Conservation (phyloP, 2,329 filamentous ascomycete species). For the Clonostachys byssicola region DNA sequence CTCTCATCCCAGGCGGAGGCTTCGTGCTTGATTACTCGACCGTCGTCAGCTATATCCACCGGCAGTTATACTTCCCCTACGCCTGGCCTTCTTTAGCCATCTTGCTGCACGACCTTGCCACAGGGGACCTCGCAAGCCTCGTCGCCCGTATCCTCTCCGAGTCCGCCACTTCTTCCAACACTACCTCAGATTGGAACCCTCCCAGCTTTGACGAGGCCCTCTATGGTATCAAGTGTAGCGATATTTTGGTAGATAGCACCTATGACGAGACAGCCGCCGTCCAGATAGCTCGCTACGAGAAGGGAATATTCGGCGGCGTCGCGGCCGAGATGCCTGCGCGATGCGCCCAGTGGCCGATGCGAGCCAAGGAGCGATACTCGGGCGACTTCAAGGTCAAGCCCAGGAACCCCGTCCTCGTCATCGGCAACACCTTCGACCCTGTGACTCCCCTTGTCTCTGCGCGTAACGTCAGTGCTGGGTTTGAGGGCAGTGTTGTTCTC, state of each 20-base stretch:
- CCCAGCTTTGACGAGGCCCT: slow-evolving; percentile 1
- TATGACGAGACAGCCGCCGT: slow-evolving; percentile 1
- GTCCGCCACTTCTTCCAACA: background rate
- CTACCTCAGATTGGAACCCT: background rate
- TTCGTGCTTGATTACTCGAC: slow-evolving; percentile 14
- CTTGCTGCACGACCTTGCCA: slow-evolving; percentile 6
- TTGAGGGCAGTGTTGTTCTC: slow-evolving; percentile 31
- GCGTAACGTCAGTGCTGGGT: slow-evolving; percentile 24
- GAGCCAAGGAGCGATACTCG: slow-evolving; percentile 6
- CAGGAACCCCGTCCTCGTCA: slow-evolving; percentile 27
- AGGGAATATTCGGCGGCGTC: background rate
- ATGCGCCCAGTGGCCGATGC: slow-evolving; percentile 3
- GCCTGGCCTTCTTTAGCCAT: slow-evolving; percentile 8
- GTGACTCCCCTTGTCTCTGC: slow-evolving; percentile 36
- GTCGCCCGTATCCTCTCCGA: background rate
- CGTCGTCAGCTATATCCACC: slow-evolving; percentile 10
- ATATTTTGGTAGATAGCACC: slow-evolving; percentile 1
- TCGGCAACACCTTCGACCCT: slow-evolving; percentile 30
- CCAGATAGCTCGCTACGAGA: background rate
- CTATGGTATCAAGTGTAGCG: slow-evolving; percentile 10
- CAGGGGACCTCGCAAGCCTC: background rate
- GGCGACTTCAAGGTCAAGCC: slow-evolving; percentile 20
- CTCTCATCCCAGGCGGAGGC: slow-evolving; percentile 1
- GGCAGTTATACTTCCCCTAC: slow-evolving; percentile 11
- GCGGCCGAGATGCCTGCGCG: background rate